Evolutionary conservation across 148 eudicot genomes (phyloP).

Genomic region (Limonium bicolor): DNA sequence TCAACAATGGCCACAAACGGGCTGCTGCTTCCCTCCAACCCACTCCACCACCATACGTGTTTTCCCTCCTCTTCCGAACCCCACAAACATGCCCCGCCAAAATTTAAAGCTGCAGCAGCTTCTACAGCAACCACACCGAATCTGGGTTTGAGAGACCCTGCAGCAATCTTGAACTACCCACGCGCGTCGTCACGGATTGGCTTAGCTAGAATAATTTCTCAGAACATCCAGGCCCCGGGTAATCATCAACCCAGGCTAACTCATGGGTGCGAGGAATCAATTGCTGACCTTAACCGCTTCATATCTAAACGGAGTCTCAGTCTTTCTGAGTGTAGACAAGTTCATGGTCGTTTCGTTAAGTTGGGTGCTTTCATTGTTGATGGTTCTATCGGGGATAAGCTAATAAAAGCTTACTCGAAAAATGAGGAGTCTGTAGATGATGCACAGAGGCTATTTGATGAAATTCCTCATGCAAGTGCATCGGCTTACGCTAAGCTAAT

Average conservation of each 20-base stretch:
- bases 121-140: not conserved
- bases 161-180: not conserved
- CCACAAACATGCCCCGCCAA: not conserved
- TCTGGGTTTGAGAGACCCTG: constrained; percentile 1
- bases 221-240: not conserved
- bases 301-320: not conserved
- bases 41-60: constrained; percentile 3
- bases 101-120: not conserved
- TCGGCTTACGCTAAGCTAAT: constrained; percentile 32
- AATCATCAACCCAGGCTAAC: not conserved
- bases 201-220: not conserved
- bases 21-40: not conserved
- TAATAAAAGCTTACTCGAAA: constrained; percentile 15
- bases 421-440: constrained; percentile 19
- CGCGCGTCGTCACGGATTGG: not conserved
- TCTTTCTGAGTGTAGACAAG: constrained; percentile 21
- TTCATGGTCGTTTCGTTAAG: constrained; percentile 31
- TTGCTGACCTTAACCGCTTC: not conserved
- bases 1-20: not conserved
- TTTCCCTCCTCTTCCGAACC: constrained; percentile 1
- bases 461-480: constrained; percentile 27
- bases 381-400: constrained; percentile 21
- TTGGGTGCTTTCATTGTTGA: constrained; percentile 17
- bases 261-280: not conserved
- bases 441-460: constrained; percentile 49